Conservation (phyloP, 2,329 filamentous ascomycete species). For the Fusarium globosum region DNA sequence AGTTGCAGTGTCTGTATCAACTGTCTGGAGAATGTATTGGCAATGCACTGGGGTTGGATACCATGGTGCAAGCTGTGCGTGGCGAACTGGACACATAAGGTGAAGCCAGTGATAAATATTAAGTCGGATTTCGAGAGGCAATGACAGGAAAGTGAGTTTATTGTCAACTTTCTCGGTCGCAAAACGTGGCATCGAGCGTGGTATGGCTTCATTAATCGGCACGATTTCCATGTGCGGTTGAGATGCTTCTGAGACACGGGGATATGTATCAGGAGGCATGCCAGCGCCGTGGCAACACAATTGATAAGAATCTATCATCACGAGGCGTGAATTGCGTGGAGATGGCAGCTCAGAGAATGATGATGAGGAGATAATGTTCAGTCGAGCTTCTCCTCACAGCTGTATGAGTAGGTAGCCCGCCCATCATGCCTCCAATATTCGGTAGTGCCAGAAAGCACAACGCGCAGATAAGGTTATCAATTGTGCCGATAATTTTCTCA, state of each 20-base stretch:
- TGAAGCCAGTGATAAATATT: conserved; percentile 59
- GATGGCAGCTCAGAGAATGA: neutral
- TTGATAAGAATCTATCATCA: conserved; percentile 30
- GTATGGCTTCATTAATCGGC: conserved; percentile 11
- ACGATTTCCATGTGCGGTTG: conserved; percentile 18
- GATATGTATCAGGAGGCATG: conserved; percentile 4
- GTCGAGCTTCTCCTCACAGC: neutral
- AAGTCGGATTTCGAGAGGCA: conserved; percentile 59
- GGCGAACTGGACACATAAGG: conserved; percentile 51
- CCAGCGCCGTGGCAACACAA: conserved; percentile 26
- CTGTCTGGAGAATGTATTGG: conserved; percentile 47
- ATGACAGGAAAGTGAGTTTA: conserved; percentile 43
- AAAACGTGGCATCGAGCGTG: conserved; percentile 12
- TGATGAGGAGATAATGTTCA: neutral
- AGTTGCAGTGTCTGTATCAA: conserved; percentile 1
- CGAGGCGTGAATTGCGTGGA: neutral
- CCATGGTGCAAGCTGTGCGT: conserved; percentile 54
- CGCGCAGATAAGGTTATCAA: neutral
- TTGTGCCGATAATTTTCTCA: conserved; percentile 16
- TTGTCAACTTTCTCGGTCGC: neutral
- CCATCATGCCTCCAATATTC: neutral
- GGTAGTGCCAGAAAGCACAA: conserved; percentile 15
- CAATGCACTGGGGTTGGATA: conserved; percentile 51
- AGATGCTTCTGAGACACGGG: neutral
- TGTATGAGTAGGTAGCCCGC: conserved; percentile 25